These are phyloP conservation scores for Dothiorella sarmentorum DNA, from an alignment of 2,329 filamentous ascomycete genomes.

Conservation along the genomic window DNA sequence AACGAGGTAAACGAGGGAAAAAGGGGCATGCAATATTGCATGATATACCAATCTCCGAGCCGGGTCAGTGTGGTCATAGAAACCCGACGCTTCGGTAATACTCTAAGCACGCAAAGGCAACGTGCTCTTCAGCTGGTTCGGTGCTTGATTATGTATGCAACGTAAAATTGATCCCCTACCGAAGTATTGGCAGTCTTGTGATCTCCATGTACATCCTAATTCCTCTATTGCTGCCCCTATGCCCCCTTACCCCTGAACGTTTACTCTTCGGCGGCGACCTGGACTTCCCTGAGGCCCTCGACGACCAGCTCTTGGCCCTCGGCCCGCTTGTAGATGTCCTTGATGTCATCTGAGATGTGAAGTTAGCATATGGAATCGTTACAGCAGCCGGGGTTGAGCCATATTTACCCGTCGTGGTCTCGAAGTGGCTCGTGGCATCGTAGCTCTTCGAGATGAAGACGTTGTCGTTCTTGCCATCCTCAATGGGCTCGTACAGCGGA, in stretches of 20 bases:
- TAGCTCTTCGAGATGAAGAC: constrained; percentile 99
- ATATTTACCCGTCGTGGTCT: constrained; percentile 67
- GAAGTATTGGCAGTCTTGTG: constrained; percentile 15
- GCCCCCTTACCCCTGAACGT: background rate
- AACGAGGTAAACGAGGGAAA: background rate
- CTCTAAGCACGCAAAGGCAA: background rate
- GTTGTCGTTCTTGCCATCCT: constrained; percentile 78
- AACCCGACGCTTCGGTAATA: background rate
- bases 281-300: constrained; percentile 77
- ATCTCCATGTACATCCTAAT: constrained; percentile 18
- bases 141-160: constrained; percentile 11
- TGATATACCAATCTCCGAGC: constrained; percentile 14
- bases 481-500: constrained; percentile 86
- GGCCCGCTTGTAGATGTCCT: constrained; percentile 83
- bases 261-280: constrained; percentile 67
- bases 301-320: constrained; percentile 83
- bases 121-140: background rate
- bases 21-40: constrained; percentile 6
- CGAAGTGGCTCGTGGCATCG: constrained; percentile 96
- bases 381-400: background rate
- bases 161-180: constrained; percentile 15
- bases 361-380: constrained; percentile 21
- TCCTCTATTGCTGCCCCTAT: constrained; percentile 12
- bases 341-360: constrained; percentile 74
- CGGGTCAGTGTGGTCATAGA: constrained; percentile 1